Conservation (phyloP, 805 yeast species). For the Metschnikowia proteae region DNA sequence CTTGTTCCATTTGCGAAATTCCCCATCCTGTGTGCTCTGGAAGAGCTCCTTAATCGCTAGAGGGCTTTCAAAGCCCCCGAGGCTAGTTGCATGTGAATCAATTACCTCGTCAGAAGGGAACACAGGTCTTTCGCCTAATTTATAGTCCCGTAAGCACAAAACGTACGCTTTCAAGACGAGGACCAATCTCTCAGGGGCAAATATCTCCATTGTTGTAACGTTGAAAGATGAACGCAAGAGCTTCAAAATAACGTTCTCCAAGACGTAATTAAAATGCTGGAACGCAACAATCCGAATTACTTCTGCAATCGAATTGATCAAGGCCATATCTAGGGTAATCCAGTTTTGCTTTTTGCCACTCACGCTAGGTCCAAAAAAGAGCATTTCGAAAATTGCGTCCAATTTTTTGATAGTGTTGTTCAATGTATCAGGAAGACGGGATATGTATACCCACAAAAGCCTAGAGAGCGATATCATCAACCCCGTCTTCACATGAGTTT, state of each 20-base stretch:
- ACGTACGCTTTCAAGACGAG: conserved; percentile 70
- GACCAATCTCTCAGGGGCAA: conserved; percentile 66
- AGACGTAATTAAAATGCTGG: conserved; percentile 70
- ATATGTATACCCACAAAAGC: conserved; percentile 84
- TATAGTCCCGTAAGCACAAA: conserved; percentile 62
- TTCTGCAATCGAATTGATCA: conserved; percentile 66
- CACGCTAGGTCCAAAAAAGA: conserved; percentile 45
- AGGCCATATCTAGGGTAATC: conserved; percentile 59
- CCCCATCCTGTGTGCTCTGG: conserved; percentile 4
- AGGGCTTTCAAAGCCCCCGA: conserved; percentile 1
- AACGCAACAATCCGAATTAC: conserved; percentile 75
- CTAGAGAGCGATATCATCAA: conserved; percentile 66
- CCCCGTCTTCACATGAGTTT: conserved; percentile 47
- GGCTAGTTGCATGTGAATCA: not conserved
- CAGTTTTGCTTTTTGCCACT: conserved; percentile 64
- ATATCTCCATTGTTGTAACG: conserved; percentile 54
- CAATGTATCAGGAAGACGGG: conserved; percentile 81
- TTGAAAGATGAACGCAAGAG: conserved; percentile 59
- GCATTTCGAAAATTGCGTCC: conserved; percentile 55
- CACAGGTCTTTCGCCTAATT: conserved; percentile 54
- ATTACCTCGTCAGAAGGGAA: conserved; percentile 59
- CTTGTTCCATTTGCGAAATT: conserved; percentile 21
- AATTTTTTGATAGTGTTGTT: conserved; percentile 81
- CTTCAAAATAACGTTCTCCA: conserved; percentile 76
- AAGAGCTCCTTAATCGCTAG: conserved; percentile 11